phyloP scores from a whole-genome alignment of 2,329 filamentous ascomycete species.

The Colletotrichum sp. region DNA sequence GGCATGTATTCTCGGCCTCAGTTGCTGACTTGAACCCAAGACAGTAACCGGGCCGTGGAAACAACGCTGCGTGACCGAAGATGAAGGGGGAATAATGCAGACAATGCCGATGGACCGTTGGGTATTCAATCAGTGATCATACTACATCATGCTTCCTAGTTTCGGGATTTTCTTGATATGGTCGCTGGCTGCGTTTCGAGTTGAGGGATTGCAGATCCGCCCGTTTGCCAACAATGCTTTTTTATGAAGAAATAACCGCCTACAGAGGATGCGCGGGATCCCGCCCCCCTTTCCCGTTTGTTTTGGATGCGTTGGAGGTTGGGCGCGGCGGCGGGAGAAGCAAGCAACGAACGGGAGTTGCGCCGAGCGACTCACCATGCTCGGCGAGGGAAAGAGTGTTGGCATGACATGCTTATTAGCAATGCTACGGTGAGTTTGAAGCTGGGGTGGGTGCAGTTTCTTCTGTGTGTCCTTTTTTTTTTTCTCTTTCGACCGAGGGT shows the following conservation, averaged over 20 bases:
- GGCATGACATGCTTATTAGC: background rate
- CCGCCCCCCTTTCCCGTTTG: background rate
- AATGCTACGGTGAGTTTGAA: background rate
- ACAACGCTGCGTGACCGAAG: background rate
- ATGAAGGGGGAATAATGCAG: background rate
- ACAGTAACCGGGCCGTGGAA: background rate
- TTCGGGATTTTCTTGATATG: conserved; percentile 2
- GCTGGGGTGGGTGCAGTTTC: background rate
- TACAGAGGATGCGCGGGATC: background rate
- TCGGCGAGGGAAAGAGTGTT: background rate
- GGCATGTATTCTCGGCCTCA: background rate
- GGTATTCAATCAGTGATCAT: background rate
- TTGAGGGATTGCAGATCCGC: conserved; percentile 2
- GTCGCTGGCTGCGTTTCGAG: conserved; percentile 11
- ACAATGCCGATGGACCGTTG: background rate
- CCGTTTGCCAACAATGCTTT: background rate
- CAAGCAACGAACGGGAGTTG: background rate
- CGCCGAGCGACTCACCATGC: background rate
- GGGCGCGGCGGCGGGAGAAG: background rate
- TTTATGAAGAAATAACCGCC: background rate
- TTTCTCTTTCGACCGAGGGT: background rate
- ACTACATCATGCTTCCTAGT: background rate
- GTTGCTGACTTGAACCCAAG: background rate
- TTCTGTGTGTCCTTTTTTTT: background rate
- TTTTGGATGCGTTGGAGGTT: conserved; percentile 1